Conservation (phyloP, 1,284 basidiomycete species). For the Ganoderma leucocontextum region DNA sequence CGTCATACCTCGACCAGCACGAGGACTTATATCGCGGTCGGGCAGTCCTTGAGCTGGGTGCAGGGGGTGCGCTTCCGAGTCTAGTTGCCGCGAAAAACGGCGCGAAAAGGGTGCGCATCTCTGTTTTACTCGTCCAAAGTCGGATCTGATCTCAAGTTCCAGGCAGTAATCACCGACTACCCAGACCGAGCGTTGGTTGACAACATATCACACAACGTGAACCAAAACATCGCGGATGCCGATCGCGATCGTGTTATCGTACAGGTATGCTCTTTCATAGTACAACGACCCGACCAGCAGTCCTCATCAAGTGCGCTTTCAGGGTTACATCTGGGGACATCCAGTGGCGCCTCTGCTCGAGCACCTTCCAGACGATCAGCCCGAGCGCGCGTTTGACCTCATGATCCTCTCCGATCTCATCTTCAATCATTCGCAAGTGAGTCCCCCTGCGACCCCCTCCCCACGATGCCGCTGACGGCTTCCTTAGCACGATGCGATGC, state of each 20-base stretch:
- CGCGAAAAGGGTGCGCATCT: constrained; percentile 58
- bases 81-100: constrained; percentile 77
- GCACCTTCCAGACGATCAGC: constrained; percentile 27
- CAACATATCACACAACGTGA: constrained; percentile 81
- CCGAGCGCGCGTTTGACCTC: constrained; percentile 67
- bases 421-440: constrained; percentile 87
- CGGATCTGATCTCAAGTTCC: not conserved
- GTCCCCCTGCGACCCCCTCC: constrained; percentile 13
- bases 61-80: constrained; percentile 90
- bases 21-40: constrained; percentile 51
- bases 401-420: constrained; percentile 93
- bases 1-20: constrained; percentile 75
- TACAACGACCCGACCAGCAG: not conserved
- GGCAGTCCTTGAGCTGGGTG: constrained; percentile 88
- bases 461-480: not conserved
- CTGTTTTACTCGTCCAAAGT: not conserved
- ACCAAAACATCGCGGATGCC: constrained; percentile 56
- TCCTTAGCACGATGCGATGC: constrained; percentile 80
- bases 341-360: constrained; percentile 62
- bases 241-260: constrained; percentile 50
- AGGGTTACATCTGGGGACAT: constrained; percentile 95
- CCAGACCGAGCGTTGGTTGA: constrained; percentile 84
- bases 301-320: constrained; percentile 1
- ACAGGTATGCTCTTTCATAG: constrained; percentile 49
- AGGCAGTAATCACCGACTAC: constrained; percentile 93